These are phyloP conservation scores for Rhizophora apiculata DNA, from an alignment of 345 rosid genomes.

Conservation along the genomic window DNA sequence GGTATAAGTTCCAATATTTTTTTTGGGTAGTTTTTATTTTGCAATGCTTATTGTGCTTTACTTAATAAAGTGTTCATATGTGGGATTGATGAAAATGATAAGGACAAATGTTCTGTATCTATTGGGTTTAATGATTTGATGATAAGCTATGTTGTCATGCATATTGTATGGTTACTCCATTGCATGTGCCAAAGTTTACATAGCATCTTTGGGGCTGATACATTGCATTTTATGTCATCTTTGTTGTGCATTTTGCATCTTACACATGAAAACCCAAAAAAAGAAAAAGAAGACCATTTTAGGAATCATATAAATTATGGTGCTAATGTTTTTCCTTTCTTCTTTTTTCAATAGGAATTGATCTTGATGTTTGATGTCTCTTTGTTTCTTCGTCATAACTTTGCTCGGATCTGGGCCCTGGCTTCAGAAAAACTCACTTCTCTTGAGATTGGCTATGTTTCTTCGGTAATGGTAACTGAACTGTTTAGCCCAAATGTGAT, in stretches of 20 bases:
- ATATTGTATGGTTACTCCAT: background rate
- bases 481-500: conserved; percentile 49
- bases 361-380: conserved; percentile 79
- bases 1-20: too few relatives aligned
- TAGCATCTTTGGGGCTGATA: background rate
- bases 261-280: too few relatives aligned
- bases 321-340: conserved; percentile 9
- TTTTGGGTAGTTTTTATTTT: too few relatives aligned
- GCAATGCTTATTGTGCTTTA: too few relatives aligned
- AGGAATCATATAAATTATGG: background rate
- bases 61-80: background rate
- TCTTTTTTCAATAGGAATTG: conserved; percentile 44
- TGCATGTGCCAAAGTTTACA: background rate
- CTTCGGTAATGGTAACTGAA: conserved; percentile 76
- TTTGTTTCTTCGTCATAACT: conserved; percentile 56
- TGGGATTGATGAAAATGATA: background rate
- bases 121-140: conserved; percentile 2
- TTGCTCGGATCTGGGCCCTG: conserved; percentile 61
- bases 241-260: conserved; percentile 5
- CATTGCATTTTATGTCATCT: background rate
- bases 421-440: conserved; percentile 72
- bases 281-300: background rate
- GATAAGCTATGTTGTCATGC: background rate
- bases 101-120: too few relatives aligned
- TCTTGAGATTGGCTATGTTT: conserved; percentile 79